phyloP scores from a whole-genome alignment of 768 basidiomycete species.

The Lactarius vividus region DNA sequence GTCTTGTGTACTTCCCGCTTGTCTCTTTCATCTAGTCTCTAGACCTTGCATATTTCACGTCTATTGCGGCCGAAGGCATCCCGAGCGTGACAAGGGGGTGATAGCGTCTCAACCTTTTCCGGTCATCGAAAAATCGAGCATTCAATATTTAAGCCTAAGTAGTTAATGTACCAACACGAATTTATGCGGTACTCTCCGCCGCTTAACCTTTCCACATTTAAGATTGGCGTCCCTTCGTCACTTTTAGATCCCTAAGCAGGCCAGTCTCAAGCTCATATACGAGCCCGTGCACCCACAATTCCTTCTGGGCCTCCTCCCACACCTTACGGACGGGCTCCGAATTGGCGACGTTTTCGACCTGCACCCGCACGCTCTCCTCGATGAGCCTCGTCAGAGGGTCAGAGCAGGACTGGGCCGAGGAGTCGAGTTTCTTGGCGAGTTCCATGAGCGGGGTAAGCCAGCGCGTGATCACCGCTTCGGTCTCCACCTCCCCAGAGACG shows the following conservation, averaged over 20 bases:
- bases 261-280: constrained; percentile 36
- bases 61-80: no score
- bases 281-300: constrained; percentile 58
- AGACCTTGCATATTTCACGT: no score
- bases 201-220: background rate
- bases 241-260: constrained; percentile 31
- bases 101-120: no score
- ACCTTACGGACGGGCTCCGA: constrained; percentile 30
- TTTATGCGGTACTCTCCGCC: background rate
- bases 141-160: no score
- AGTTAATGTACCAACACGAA: no score
- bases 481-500: constrained; percentile 33
- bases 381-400: constrained; percentile 31
- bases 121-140: no score
- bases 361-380: constrained; percentile 28
- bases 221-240: constrained; percentile 13
- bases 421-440: constrained; percentile 47
- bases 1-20: no score
- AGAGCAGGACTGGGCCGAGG: constrained; percentile 39
- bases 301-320: constrained; percentile 37
- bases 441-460: constrained; percentile 71
- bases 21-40: no score
- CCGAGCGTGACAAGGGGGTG: no score
- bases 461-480: constrained; percentile 49
- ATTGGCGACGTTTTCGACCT: constrained; percentile 32